Evolutionary conservation across 2,329 filamentous ascomycete genomes (phyloP).

Genomic region (Polytolypa hystricis): DNA sequence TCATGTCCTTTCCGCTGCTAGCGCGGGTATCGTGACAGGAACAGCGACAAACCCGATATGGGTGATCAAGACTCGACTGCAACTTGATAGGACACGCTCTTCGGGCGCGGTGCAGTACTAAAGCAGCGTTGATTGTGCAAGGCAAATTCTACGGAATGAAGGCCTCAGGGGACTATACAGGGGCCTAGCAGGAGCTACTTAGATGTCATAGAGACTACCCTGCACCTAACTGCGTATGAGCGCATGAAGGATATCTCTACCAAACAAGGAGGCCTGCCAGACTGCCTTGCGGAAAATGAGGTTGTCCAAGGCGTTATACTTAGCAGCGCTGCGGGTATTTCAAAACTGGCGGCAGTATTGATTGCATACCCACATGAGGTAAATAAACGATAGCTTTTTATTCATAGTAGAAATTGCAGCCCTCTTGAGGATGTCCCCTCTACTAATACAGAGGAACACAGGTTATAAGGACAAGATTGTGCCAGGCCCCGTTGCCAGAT

Average conservation of each 20-base stretch:
- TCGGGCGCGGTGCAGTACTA: conserved; percentile 53
- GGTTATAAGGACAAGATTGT: conserved; percentile 63
- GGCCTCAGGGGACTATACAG: conserved; percentile 76
- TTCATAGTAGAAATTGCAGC: neutral
- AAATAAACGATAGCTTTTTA: neutral
- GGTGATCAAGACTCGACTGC: conserved; percentile 85
- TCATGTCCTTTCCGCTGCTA: conserved; percentile 63
- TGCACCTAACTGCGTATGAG: conserved; percentile 93
- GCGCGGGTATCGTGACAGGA: conserved; percentile 72
- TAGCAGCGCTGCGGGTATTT: conserved; percentile 58
- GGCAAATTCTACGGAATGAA: conserved; percentile 69
- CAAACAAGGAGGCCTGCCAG: conserved; percentile 46
- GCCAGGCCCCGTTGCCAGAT: conserved; percentile 72
- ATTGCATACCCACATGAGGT: conserved; percentile 86
- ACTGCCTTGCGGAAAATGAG: conserved; percentile 46
- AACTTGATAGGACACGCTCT: conserved; percentile 67
- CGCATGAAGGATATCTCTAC: conserved; percentile 71
- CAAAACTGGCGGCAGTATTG: conserved; percentile 75
- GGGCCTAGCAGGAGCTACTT: conserved; percentile 82
- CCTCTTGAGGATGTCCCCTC: neutral
- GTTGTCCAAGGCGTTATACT: conserved; percentile 5
- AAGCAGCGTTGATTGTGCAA: conserved; percentile 79
- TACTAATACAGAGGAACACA: too few relatives aligned
- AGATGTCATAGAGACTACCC: conserved; percentile 76
- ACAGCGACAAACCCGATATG: conserved; percentile 94